Evolutionary conservation across 768 basidiomycete genomes (phyloP), one percentile per base, ranked within the genome.

Genomic region (Calocera viscosa): DNA sequence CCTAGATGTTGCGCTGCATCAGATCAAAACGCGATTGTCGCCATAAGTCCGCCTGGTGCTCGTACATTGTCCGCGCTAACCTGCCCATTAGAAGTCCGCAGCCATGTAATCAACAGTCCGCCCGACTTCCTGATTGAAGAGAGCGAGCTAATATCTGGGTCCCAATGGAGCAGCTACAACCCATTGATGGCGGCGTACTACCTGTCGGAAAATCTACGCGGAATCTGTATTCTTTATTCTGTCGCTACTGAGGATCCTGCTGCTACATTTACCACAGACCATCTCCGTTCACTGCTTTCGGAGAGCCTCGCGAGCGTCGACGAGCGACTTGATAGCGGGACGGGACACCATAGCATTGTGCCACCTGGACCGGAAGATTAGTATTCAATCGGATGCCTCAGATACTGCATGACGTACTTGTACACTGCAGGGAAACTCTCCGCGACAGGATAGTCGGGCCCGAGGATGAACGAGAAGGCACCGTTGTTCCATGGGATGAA

Each of bases 121-220:
- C 70, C 78, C 17, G 68, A 92, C 74, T 94, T 93, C 82, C 78
- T 94, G 63, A 89, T 90, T 63, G 90, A 91, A 68, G 83, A 91
- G 69, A 85, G 83, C 70, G 84, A 83, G 10, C 53, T 60, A 19
- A 49, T 60, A 28, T 60, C 53, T 10, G 53, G 53, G 5, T 28
- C 53, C 16, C 53, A 60, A 60, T 60, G 53, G 53, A 60, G 53
- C 53, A 60, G 26, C 26, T 60, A 60, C 30, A 60, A 60, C 53
- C 53, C 53, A 10, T 30, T 60, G 26, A 60, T 60, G 53, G 53
- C 53, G 8, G 5, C 30, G 26, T 60, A 60, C n/a, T n/a, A n/a
- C n/a, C n/a, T n/a, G n/a, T n/a, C n/a, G n/a, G n/a, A n/a, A n/a
- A n/a, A n/a, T n/a, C n/a, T n/a, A n/a, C n/a, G n/a, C n/a, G n/a